Base-by-base conservation (phyloP, 2,329 filamentous ascomycete genomes). In the Aspergillus costaricaensis region DNA sequence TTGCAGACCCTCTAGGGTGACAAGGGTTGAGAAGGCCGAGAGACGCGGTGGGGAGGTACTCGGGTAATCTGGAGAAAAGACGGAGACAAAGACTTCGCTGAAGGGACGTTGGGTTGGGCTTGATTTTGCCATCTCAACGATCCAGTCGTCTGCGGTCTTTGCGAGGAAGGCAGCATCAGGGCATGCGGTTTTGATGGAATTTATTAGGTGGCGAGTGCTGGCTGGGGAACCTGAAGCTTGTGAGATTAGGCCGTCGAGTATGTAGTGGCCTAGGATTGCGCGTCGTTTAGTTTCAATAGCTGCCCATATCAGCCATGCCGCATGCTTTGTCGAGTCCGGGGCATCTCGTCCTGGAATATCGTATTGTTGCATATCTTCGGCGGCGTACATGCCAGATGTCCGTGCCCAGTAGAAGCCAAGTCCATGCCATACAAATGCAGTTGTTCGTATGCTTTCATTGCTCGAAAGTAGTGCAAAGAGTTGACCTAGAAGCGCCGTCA, bases 381-480 rank as follows among this genome's bases (percentile, higher is more conserved):
- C 47, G 1, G 47, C 50, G 25, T 67, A 64, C 65, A 67, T 68
- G 14, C 66, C 66, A 15, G 62, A 64, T 7, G 58, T 60, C 17
- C 64, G 43, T 7, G 64, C 65, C 67, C 64, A 68, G 52, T 66
- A 66, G 32, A 68, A 67, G 2, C 67, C 65, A 6, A 67, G 49
- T 7, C 63, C 61, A 25, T 66, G 66, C 43, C 65, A 63, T 4
- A 66, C 62, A 3, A 62, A 62, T 10, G 64, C 64, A 12, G 63
- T 68, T 2, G 54, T 62, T 9, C 63, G 61, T 12, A 67, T 66
- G 32, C 50, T 60, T 6, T 61, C 5, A 23, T 65, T 64, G 15
- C 61, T 59, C 2, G 65, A 67, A 0, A 66, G 21, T 12, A 66
- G 36, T 12, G 65, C 65, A 39, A 63, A 67, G n/a, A 54, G 60